These are phyloP conservation scores for Candolleomyces aberdarensis DNA, from an alignment of 768 basidiomycete genomes.

Conservation along the genomic window DNA sequence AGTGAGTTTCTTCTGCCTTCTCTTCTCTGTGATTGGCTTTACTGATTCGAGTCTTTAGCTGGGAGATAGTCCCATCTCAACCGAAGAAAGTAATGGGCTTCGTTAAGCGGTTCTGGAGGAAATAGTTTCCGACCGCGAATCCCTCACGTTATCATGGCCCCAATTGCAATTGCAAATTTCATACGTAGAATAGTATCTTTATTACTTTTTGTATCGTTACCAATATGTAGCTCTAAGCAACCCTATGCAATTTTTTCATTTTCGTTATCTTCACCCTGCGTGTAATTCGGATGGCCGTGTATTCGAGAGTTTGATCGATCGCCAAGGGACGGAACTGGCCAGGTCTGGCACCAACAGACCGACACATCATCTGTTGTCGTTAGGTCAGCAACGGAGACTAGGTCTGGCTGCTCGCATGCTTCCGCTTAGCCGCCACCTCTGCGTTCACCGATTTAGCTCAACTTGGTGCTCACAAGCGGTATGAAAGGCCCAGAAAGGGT, in stretches of 20 bases:
- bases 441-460: too few relatives aligned
- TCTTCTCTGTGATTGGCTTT: constrained; percentile 1
- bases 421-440: too few relatives aligned
- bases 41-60: constrained; percentile 21
- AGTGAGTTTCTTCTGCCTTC: constrained; percentile 37
- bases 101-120: constrained; percentile 23
- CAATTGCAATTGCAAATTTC: background rate
- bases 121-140: background rate
- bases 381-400: too few relatives aligned
- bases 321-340: too few relatives aligned
- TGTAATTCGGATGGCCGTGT: too few relatives aligned
- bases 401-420: background rate
- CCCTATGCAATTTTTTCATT: background rate
- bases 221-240: background rate
- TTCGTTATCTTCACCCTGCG: background rate
- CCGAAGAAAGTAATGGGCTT: constrained; percentile 25
- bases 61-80: constrained; percentile 36
- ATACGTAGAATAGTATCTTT: background rate
- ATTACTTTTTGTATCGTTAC: background rate
- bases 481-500: too few relatives aligned
- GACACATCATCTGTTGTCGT: too few relatives aligned
- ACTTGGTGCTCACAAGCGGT: too few relatives aligned
- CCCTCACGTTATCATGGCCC: background rate
- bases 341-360: too few relatives aligned
- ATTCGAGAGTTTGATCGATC: too few relatives aligned